Evolutionary conservation across 129 eudicot genomes (phyloP).

Genomic region (Daucus carota): DNA sequence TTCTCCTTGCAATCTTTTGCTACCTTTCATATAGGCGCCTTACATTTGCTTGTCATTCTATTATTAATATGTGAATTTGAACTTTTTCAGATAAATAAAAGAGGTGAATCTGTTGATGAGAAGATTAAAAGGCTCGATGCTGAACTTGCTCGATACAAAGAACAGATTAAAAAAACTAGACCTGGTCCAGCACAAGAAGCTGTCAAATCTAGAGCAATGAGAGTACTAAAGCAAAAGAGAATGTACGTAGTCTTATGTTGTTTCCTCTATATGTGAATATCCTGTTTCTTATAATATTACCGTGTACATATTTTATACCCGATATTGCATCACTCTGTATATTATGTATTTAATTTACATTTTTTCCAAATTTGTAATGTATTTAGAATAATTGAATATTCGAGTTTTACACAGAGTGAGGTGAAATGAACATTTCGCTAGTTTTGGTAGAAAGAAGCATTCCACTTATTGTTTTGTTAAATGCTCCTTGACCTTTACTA

Average conservation of each 20-base stretch:
- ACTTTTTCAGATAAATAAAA: conserved; percentile 52
- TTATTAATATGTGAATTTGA: not conserved
- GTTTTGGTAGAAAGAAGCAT: not conserved
- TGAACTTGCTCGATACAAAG: conserved; percentile 64
- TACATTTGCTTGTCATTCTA: not conserved
- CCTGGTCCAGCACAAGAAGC: conserved; percentile 94
- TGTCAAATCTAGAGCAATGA: conserved; percentile 77
- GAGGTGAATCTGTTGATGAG: conserved; percentile 84
- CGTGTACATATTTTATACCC: not conserved
- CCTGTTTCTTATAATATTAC: not conserved
- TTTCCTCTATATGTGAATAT: not conserved
- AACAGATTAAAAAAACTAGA: conserved; percentile 66
- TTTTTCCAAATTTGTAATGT: not conserved
- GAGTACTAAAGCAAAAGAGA: conserved; percentile 72
- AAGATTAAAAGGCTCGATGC: conserved; percentile 78
- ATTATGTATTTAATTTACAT: not conserved
- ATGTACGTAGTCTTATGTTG: conserved; percentile 36
- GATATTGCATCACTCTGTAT: not conserved
- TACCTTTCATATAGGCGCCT: not conserved
- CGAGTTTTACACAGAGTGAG: not conserved
- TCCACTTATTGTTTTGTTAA: not conserved
- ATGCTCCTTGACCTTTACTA: conserved; percentile 2
- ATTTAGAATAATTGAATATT: not conserved
- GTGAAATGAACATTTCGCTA: not conserved
- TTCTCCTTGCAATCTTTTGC: not conserved